Evolutionary conservation across 1,284 basidiomycete genomes (phyloP), one percentile per base, ranked within the genome.

Genomic region (Grifola frondosa): DNA sequence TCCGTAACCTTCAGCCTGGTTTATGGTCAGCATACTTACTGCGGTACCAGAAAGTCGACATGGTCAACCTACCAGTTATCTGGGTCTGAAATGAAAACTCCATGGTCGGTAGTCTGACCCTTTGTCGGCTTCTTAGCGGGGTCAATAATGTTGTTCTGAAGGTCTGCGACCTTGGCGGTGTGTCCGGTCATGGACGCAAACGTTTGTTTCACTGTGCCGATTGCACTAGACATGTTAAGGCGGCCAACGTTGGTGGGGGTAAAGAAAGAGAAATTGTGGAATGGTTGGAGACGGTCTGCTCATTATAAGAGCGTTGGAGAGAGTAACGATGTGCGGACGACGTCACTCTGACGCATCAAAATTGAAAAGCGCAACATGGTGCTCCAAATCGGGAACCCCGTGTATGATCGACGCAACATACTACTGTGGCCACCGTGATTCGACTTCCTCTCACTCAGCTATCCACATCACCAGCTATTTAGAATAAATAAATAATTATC

Each of bases 31-130:
- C 25, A 15, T 13, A 15, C 15, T 17, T 5, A 3, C 2, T n/a
- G n/a, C n/a, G n/a, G n/a, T n/a, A n/a, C n/a, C n/a, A n/a, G n/a
- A n/a, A 13, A 17, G 17, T 6, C 3, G 31, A 26, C 26, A 10
- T 3, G 10, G 20, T 23, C 11, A 29, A 33, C 70, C 17, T 44
- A 80, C 84, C 84, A 86, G 48, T 78, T 78, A 57, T 87, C 81
- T 0, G 83, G 80, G 53, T 87, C 71, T 1, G 73, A 65, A 11
- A 82, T 59, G 39, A 70, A 73, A n/a, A 77, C 71, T 22, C 83
- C 84, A 55, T 75, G 69, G 54, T 86, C 82, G 13, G 80, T 84
- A 1, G 81, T 86, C 46, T 82, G 55, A 23, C 66, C 65, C 10
- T 70, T 65, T 10, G 56, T 54, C 10, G 62, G 40, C 12, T 57